Evolutionary conservation across 495 filamentous ascomycete genomes (phyloP), one percentile per base, ranked within the genome.

Genomic region (Corynascus novoguineensis): DNA sequence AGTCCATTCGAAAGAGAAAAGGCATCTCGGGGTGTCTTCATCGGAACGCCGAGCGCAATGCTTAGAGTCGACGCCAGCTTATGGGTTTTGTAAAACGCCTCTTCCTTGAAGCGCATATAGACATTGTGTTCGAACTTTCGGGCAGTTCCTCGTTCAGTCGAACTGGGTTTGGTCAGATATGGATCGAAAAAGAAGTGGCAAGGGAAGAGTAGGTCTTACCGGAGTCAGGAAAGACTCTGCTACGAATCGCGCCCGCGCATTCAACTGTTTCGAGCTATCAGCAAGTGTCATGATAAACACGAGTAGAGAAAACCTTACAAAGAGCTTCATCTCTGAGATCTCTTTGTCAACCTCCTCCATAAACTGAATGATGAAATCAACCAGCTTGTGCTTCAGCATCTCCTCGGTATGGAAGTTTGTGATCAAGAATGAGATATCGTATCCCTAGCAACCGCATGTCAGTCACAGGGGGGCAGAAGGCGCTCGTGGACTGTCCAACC

Each of bases 261-360:
- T 97, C 70, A 99, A 77, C 92, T 97, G 63, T 19, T 50, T 15
- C 19, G 17, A 11, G 44, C 3, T n/a, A 34, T 60, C 37, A 55
- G 50, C 24, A 0, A 2, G 8, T 5, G 38, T 9, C 27, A 34
- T 41, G 10, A 5, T 15, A 15, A 9, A 25, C 45, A 21, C 22
- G 11, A 5, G 41, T 19, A 8, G 14, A 3, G 17, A 0, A 4
- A 29, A 3, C 89, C n/a, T 49, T 83, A 97, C 92, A 73, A 97
- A 99, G 59, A 99, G 83, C 82, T 99, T 99, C 93, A 97, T 97
- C 73, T 97, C 95, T 1, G 92, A 97, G 50, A 97, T 97, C 72
- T 99, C 95, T 77, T 97, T 97, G 67, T 97, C 93, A 28, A 97
- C 93, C 66, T 99, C 95, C 74, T 97, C 92, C 92, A 97, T 97